Percentiles rank a stretch among this genome's conserved stretches.
Evolutionary conservation across 306 rosid genomes (phyloP).

Genomic region (Pyrus betulifolia): DNA sequence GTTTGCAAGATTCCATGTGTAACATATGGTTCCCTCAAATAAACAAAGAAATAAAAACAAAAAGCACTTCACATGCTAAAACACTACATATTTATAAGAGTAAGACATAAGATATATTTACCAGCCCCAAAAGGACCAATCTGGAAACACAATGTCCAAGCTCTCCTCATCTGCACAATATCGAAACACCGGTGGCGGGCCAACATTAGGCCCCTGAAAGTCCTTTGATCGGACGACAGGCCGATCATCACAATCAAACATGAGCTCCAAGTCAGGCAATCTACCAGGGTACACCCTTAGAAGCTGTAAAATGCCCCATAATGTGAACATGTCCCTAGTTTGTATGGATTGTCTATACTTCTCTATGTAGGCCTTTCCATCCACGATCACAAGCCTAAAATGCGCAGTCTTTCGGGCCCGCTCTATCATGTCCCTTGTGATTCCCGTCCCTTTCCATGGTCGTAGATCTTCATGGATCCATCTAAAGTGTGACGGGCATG

Average conservation of each 20-base stretch:
- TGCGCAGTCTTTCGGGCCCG: constrained; percentile 47
- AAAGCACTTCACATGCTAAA: background rate
- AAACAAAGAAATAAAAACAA: background rate
- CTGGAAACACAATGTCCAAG: constrained; percentile 77
- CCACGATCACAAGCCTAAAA: constrained; percentile 49
- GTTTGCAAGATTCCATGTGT: background rate
- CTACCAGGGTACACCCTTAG: constrained; percentile 49
- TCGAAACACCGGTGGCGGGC: constrained; percentile 60
- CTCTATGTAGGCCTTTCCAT: constrained; percentile 57
- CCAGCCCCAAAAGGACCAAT: constrained; percentile 99
- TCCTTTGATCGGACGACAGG: constrained; percentile 35
- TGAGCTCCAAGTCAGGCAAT: constrained; percentile 66
- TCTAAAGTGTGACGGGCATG: constrained; percentile 62
- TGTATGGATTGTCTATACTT: constrained; percentile 50
- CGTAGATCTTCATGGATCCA: constrained; percentile 81
- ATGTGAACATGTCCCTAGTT: constrained; percentile 57
- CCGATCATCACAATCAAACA: constrained; percentile 73
- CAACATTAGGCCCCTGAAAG: constrained; percentile 21
- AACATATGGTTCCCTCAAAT: background rate
- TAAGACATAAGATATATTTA: constrained; percentile 10
- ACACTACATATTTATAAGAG: background rate
- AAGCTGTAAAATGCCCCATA: constrained; percentile 79
- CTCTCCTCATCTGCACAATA: constrained; percentile 49
- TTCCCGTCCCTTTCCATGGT: constrained; percentile 57
- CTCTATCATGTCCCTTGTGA: constrained; percentile 59